These are phyloP conservation scores for Hippophae gyantsensis DNA, from an alignment of 306 rosid genomes.

Conservation along the genomic window DNA sequence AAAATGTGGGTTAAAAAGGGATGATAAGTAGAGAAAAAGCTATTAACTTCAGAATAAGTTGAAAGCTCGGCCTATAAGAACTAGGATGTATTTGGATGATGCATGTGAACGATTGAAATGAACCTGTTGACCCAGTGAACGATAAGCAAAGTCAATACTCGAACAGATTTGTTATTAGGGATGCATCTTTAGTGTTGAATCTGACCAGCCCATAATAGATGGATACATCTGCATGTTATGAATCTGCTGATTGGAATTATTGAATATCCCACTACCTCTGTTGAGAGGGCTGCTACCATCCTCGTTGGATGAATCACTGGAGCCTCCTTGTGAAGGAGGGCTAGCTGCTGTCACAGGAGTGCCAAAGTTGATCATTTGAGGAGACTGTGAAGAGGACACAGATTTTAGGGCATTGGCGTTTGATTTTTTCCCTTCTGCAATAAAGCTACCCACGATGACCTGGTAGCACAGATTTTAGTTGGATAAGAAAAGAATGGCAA, in stretches of 20 bases:
- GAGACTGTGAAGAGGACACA: conserved; percentile 33
- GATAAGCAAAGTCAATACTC: conserved; percentile 10
- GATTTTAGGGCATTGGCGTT: conserved; percentile 37
- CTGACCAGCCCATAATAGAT: conserved; percentile 45
- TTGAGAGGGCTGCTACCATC: conserved; percentile 44
- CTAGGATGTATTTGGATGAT: conserved; percentile 20
- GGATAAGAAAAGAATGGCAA: background rate
- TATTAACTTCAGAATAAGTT: too few relatives aligned
- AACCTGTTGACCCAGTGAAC: conserved; percentile 14
- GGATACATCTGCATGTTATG: conserved; percentile 44
- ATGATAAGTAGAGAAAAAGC: conserved; percentile 2
- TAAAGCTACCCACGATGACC: conserved; percentile 67
- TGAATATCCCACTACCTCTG: conserved; percentile 39
- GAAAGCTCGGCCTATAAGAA: conserved; percentile 7
- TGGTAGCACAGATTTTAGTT: conserved; percentile 22
- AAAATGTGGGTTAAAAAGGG: conserved; percentile 17
- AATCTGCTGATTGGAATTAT: conserved; percentile 36
- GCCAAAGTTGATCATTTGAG: conserved; percentile 53
- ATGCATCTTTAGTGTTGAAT: conserved; percentile 46
- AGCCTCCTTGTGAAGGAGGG: conserved; percentile 52
- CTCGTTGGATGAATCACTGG: conserved; percentile 64
- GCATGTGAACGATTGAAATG: conserved; percentile 30
- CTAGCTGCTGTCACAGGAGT: conserved; percentile 38
- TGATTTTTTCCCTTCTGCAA: conserved; percentile 41
- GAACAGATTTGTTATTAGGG: conserved; percentile 11